A percentile compares a stretch with the other conserved stretches of the same genome.
Evolutionary conservation across 2,329 filamentous ascomycete genomes (phyloP).

Genomic region (Chrysoporthe austroafricana): DNA sequence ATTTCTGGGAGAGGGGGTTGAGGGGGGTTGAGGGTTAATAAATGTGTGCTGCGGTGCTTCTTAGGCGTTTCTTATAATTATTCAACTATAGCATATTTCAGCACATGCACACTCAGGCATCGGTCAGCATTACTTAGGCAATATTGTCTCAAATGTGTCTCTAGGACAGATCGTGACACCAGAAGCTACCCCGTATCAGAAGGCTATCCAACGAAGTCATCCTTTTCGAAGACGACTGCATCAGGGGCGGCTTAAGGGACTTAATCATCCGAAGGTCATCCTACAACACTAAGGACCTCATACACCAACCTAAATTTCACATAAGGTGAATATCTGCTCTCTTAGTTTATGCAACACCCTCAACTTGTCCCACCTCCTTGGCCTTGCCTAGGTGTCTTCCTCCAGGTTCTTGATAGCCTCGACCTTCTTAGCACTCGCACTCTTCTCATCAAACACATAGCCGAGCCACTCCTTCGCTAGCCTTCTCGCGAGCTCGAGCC

Average conservation of each 20-base stretch:
- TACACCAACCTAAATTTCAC: not conserved
- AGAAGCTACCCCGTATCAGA: too few relatives aligned
- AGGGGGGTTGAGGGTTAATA: too few relatives aligned
- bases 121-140: too few relatives aligned
- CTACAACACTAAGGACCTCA: too few relatives aligned
- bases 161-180: too few relatives aligned
- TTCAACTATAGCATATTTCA: not conserved
- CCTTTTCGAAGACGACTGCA: too few relatives aligned
- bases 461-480: slow-evolving; percentile 81
- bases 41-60: not conserved
- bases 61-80: not conserved
- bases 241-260: not conserved
- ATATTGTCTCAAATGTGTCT: too few relatives aligned
- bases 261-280: not conserved
- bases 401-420: slow-evolving; percentile 40
- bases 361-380: not conserved
- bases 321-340: not conserved
- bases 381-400: slow-evolving; percentile 11
- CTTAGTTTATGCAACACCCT: not conserved
- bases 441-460: slow-evolving; percentile 73
- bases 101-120: not conserved
- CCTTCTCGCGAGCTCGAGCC: slow-evolving; percentile 77
- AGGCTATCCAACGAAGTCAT: too few relatives aligned
- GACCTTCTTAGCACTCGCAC: slow-evolving; percentile 63
- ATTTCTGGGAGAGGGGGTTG: too few relatives aligned